Conservation (phyloP, 1,284 basidiomycete species). For the Heterobasidion occidentale region DNA sequence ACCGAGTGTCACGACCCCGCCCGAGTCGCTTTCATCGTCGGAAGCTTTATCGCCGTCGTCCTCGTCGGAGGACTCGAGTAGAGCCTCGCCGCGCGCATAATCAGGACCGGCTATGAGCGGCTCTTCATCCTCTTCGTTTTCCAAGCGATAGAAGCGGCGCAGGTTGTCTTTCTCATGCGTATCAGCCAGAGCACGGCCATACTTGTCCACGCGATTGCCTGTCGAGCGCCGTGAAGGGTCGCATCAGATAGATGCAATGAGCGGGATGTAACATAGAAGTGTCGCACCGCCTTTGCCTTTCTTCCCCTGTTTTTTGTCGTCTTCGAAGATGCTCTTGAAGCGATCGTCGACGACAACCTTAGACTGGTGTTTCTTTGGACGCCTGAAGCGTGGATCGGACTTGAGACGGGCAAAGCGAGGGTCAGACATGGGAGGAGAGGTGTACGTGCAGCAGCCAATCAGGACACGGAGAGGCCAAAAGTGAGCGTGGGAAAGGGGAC, state of each 20-base stretch:
- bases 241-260: background rate
- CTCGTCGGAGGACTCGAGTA: conserved; percentile 85
- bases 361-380: conserved; percentile 69
- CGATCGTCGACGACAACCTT: conserved; percentile 91
- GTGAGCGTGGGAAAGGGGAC: background rate
- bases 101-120: conserved; percentile 47
- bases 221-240: background rate
- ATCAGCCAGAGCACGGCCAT: conserved; percentile 71
- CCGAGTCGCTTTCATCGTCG: conserved; percentile 43
- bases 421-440: conserved; percentile 54
- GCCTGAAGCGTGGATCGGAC: conserved; percentile 90
- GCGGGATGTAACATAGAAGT: background rate
- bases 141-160: conserved; percentile 78
- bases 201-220: conserved; percentile 81
- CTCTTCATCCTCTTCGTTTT: conserved; percentile 36
- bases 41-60: conserved; percentile 31
- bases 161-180: conserved; percentile 71
- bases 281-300: conserved; percentile 29
- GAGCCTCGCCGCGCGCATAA: conserved; percentile 84
- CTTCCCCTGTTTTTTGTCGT: conserved; percentile 36
- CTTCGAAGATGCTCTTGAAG: conserved; percentile 79
- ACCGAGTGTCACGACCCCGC: conserved; percentile 44
- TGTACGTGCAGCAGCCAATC: background rate
- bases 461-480: conserved; percentile 2
- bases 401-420: conserved; percentile 82